These are phyloP conservation scores for Leptomonas pyrrhocoris DNA, from an alignment of 208 protist species.

Conservation along the genomic window DNA sequence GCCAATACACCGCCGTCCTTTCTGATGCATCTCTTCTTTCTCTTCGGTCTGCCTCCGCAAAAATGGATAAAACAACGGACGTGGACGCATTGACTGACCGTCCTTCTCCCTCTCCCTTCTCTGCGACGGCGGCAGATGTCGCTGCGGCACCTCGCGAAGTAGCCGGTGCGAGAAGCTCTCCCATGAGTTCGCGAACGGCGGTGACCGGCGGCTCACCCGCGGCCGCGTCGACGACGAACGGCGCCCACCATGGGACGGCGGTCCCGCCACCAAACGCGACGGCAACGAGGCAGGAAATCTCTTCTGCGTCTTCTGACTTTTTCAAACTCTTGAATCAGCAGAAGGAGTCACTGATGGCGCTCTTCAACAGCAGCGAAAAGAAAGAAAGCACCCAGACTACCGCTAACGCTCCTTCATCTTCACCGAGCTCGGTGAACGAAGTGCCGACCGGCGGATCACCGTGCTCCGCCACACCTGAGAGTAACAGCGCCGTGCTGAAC, in stretches of 20 bases:
- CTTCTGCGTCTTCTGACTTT: conserved; percentile 7
- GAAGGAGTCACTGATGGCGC: conserved; percentile 5
- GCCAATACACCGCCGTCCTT: too few species aligned
- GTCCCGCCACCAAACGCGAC: background rate
- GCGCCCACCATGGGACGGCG: background rate
- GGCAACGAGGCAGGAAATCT: background rate
- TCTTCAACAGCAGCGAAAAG: background rate
- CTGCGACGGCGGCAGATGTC: too few species aligned
- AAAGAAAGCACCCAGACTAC: background rate
- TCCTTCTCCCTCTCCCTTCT: too few species aligned
- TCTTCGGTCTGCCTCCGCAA: too few species aligned
- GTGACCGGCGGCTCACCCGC: too few species aligned
- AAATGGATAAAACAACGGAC: too few species aligned
- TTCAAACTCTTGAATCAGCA: conserved; percentile 9
- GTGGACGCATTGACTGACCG: too few species aligned
- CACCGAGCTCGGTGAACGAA: background rate
- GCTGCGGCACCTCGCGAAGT: too few species aligned
- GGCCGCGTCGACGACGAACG: too few species aligned
- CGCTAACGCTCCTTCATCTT: background rate
- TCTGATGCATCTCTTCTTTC: too few species aligned
- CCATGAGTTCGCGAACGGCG: too few species aligned
- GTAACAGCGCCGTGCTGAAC: background rate
- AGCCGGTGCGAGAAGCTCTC: too few species aligned
- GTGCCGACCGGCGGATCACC: background rate
- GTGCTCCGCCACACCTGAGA: background rate